Base-by-base conservation (phyloP, 2,329 filamentous ascomycete genomes). In the Fusarium protoensiforme region DNA sequence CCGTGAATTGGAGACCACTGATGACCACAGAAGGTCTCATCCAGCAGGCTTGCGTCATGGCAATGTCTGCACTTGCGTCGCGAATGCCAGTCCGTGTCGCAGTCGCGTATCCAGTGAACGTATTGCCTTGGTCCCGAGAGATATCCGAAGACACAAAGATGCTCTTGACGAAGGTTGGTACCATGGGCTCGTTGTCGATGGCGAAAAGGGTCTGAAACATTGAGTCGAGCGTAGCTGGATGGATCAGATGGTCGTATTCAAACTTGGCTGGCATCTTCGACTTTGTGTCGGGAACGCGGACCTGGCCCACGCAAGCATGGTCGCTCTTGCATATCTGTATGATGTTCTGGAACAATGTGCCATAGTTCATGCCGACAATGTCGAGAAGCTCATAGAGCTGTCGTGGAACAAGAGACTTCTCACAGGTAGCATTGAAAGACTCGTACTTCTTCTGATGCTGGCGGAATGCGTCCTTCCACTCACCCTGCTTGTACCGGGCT, bases 141-240 rank as follows among this genome's bases (percentile, higher is more conserved):
- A 85, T 75, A 3, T 79, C 69, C 1, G 83, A 81, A 1, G 86
- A 84, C n/a, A 89, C 78, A 58, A 84, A 87, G 6, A 89, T 75
- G 38, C 82, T 85, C 6, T 82, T 79, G 46, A 88, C 82, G 20
- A 78, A 83, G 0, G 84, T 85, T 0, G 87, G 87, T 0, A 89
- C 84, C 86, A 88, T 89, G 3, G 86, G 82, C 11, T 80, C 78
- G 4, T 81, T 79, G 6, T 84, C 81, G 4, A 88, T 79, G 7
- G 83, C 82, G 59, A 90, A 85, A 1, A 87, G 81, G 0, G 84
- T 84, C 63, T 91, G 89, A 27, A 91, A 85, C 78, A 90, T 85
- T 4, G 86, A 80, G 71, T 91, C 89, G 14, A 91, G 80, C 0
- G 88, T 89, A 5, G 87, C 84, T 0, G 89, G 89, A 69, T 91